Percentiles rank a stretch among this genome's conserved stretches.
Evolutionary conservation across 139 green algal species (phyloP).

Genomic region (Closterium sp.): DNA sequence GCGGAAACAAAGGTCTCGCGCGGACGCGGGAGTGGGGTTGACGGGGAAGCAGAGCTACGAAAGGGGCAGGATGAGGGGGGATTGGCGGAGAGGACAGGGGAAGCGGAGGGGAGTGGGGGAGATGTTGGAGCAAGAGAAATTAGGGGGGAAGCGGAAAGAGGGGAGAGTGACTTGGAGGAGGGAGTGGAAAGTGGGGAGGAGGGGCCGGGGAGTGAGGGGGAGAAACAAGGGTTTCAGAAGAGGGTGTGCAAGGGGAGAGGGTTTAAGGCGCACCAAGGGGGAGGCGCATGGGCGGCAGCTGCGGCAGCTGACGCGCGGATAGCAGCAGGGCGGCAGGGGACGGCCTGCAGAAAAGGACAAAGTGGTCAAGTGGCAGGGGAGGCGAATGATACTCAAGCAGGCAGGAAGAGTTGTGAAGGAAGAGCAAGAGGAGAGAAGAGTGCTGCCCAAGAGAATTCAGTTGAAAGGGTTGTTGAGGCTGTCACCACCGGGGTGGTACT

Average conservation of each 20-base stretch:
- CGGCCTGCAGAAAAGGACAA: too few species aligned
- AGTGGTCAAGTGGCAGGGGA: background rate
- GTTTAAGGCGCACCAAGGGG: background rate
- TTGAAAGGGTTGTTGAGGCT: too few species aligned
- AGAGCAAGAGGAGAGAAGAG: background rate
- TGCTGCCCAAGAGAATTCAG: background rate
- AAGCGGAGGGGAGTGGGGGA: background rate
- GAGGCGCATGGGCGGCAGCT: background rate
- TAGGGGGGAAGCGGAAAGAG: background rate
- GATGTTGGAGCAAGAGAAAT: background rate
- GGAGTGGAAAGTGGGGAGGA: background rate
- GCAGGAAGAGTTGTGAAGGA: background rate
- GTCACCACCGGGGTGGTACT: background rate
- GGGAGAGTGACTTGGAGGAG: background rate
- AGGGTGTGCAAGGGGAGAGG: background rate
- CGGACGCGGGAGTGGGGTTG: background rate
- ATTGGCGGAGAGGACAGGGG: background rate
- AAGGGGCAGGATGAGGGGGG: background rate
- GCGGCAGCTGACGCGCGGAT: background rate
- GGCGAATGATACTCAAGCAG: background rate
- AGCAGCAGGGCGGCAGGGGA: background rate
- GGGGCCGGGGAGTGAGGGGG: background rate
- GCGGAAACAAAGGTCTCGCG: background rate
- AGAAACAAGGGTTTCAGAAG: too few species aligned
- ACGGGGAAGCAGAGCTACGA: background rate